Base-by-base conservation (phyloP, 129 eudicot species). In the Oenanthe sinensis region DNA sequence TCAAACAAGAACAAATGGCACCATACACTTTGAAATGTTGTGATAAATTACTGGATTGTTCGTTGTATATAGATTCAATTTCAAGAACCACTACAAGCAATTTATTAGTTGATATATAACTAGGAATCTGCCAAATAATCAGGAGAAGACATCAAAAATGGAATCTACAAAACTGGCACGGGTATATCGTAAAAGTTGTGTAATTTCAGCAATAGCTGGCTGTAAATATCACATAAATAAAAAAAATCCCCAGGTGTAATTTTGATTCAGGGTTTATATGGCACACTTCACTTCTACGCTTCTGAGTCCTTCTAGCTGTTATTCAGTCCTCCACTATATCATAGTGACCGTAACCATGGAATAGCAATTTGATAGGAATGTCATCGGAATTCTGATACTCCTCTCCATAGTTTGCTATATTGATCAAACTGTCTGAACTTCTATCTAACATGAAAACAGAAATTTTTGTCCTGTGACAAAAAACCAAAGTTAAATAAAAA, bases 281-380 rank as follows among this genome's bases (percentile, higher is more conserved):
- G 68, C 85, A 82, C 74, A 47, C 78, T 43, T 49, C 37, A 63
- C 79, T 81, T 75, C 76, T 81, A 76, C 5, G 81, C 73, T 83
- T 83, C 69, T 49, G 45, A 36, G 71, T 67, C 78, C 52, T 78
- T 81, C 40, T 75, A 55, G 81, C 45, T 77, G 52, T 65, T 37
- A 28, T 88, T 70, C 39, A 77, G 74, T 33, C 77, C 65, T 93
- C 96, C 85, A 90, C 78, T 52, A 90, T 84, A 82, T 93, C 98
- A 52, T 93, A 93, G 77, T 93, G 98, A 76, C 97, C 97, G 82
- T 91, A 93, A 8, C 98, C 94, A 78, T 93, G 92, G 80, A 93
- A 93, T 81, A 93, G 72, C 73, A 93, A 87, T 55, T 89, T 88
- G 47, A 91, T 89, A 24, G 89, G 81, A 74, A 47, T 81, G 36